These are phyloP conservation scores for Amorphotheca resinae DNA, from an alignment of 495 filamentous ascomycete genomes.

Conservation along the genomic window DNA sequence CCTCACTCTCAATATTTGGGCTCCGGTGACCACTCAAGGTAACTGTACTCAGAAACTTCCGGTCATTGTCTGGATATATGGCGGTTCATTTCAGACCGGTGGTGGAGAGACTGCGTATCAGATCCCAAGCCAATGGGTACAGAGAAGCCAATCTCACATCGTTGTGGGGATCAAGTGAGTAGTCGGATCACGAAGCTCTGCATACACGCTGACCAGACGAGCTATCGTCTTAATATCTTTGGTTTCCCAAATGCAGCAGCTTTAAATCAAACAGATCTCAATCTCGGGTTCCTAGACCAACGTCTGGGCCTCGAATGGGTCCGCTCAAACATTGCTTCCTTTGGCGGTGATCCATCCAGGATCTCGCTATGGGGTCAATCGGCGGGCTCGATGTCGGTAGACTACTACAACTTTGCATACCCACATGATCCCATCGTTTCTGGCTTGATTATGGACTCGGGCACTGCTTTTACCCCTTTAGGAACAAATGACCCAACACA, in stretches of 20 bases:
- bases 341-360: slow-evolving; percentile 51
- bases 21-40: slow-evolving; percentile 17
- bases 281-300: slow-evolving; percentile 58
- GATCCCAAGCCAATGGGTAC: slow-evolving; percentile 22
- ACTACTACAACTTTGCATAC: slow-evolving; percentile 34
- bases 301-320: slow-evolving; percentile 60
- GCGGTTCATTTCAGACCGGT: slow-evolving; percentile 43
- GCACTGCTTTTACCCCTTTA: slow-evolving; percentile 26
- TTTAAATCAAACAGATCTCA: slow-evolving; percentile 39
- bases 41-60: slow-evolving; percentile 27
- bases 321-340: slow-evolving; percentile 52
- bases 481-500: slow-evolving; percentile 22
- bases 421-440: slow-evolving; percentile 31
- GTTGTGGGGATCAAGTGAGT: slow-evolving; percentile 23
- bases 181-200: neutral
- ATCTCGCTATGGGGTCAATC: slow-evolving; percentile 30
- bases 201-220: slow-evolving; percentile 22
- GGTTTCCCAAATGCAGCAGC: slow-evolving; percentile 45
- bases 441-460: slow-evolving; percentile 34
- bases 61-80: slow-evolving; percentile 48
- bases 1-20: slow-evolving; percentile 48
- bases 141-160: slow-evolving; percentile 27
- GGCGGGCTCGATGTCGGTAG: slow-evolving; percentile 29
- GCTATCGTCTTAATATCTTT: slow-evolving; percentile 53
- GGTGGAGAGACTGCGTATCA: slow-evolving; percentile 26